These are phyloP conservation scores for Phoenix dactylifera DNA, from an alignment of 176 grass and related monocot species.

Conservation along the genomic window DNA sequence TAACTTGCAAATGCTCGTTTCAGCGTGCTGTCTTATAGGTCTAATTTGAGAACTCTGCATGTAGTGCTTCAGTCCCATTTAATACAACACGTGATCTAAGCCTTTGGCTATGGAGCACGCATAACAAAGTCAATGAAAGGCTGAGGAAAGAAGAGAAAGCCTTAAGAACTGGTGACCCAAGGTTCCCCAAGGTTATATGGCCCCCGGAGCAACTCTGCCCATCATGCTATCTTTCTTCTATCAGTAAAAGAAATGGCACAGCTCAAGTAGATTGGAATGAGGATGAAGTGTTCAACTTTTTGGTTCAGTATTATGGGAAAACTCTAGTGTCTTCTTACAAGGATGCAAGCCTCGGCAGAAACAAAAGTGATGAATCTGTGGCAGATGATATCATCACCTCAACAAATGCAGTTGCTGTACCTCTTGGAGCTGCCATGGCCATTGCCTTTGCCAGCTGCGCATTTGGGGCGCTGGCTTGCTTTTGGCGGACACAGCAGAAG, in stretches of 20 bases:
- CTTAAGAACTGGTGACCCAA: conserved; percentile 57
- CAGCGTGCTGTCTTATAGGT: background rate
- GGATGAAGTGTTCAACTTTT: conserved; percentile 75
- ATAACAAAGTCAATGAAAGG: conserved; percentile 96
- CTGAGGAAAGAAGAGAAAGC: conserved; percentile 82
- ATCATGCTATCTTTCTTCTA: conserved; percentile 58
- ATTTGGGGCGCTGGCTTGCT: conserved; percentile 88
- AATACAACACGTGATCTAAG: conserved; percentile 63
- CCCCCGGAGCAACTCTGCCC: conserved; percentile 68
- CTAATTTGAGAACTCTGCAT: conserved; percentile 20
- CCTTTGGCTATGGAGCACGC: conserved; percentile 82
- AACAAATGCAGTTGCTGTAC: conserved; percentile 49
- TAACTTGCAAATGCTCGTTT: background rate
- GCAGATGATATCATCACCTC: conserved; percentile 23
- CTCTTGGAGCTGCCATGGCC: conserved; percentile 72
- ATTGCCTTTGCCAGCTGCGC: conserved; percentile 66
- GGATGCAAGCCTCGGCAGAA: conserved; percentile 25
- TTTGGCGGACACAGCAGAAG: conserved; percentile 96
- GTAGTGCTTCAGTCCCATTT: conserved; percentile 66
- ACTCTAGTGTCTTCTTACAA: conserved; percentile 49
- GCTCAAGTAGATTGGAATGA: conserved; percentile 66
- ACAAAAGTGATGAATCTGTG: conserved; percentile 26
- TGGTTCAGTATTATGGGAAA: conserved; percentile 73
- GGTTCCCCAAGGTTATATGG: conserved; percentile 80
- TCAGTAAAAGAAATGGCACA: conserved; percentile 14